A percentile compares a stretch with the other conserved stretches of the same genome.
These are phyloP conservation scores for Leucaena leucocephala DNA, from an alignment of 306 rosid genomes.

Conservation along the genomic window DNA sequence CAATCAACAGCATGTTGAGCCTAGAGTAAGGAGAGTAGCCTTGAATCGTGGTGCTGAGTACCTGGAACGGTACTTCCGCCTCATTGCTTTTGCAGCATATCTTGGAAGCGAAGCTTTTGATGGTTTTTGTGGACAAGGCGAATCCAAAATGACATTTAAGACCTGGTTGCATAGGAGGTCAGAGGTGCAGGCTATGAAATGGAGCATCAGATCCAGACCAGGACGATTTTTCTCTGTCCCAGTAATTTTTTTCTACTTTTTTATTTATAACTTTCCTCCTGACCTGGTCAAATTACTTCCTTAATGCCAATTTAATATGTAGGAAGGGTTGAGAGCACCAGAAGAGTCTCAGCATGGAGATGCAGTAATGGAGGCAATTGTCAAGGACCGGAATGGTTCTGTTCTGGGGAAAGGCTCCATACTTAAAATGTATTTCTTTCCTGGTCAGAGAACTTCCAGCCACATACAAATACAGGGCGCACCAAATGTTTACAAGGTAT, in stretches of 20 bases:
- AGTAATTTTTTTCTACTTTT: slow-evolving; percentile 49
- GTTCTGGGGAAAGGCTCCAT: slow-evolving; percentile 88
- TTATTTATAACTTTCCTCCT: slow-evolving; percentile 1
- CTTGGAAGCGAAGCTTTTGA: slow-evolving; percentile 94
- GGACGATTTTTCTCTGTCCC: slow-evolving; percentile 85
- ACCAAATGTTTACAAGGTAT: slow-evolving; percentile 85
- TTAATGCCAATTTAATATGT: slow-evolving; percentile 41
- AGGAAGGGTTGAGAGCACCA: slow-evolving; percentile 86
- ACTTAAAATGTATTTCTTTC: slow-evolving; percentile 91
- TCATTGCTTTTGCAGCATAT: slow-evolving; percentile 95
- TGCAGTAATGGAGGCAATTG: slow-evolving; percentile 87
- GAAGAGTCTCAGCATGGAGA: slow-evolving; percentile 92
- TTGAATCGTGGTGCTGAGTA: slow-evolving; percentile 88
- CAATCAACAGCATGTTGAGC: slow-evolving; percentile 88
- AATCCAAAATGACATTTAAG: slow-evolving; percentile 76
- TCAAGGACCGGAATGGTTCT: slow-evolving; percentile 76
- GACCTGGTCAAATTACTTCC: slow-evolving; percentile 31
- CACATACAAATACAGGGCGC: slow-evolving; percentile 83
- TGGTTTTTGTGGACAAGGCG: slow-evolving; percentile 79
- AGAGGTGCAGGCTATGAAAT: slow-evolving; percentile 92
- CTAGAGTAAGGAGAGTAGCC: slow-evolving; percentile 89
- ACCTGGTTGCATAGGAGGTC: slow-evolving; percentile 86
- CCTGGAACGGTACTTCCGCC: slow-evolving; percentile 84
- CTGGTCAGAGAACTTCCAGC: slow-evolving; percentile 92
- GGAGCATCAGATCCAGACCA: slow-evolving; percentile 87